These are phyloP conservation scores for Micromonas commoda DNA, from an alignment of 139 green algal genomes.

Conservation along the genomic window DNA sequence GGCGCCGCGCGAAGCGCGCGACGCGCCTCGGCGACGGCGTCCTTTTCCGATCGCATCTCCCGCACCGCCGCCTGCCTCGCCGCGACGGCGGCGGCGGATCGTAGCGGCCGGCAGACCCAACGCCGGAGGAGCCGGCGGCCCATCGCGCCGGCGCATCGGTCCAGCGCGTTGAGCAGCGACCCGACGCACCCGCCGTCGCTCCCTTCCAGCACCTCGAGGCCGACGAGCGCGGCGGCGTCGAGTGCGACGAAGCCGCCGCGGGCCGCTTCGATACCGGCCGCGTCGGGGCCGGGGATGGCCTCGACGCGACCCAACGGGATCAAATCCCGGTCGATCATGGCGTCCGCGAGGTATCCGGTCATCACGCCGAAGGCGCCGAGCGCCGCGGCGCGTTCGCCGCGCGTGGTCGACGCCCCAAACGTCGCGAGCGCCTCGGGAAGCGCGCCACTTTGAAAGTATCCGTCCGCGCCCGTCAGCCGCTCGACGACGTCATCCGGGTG, in stretches of 20 bases:
- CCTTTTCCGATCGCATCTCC: neutral
- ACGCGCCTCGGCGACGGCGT: constrained; percentile 49
- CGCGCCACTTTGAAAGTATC: too few relatives aligned
- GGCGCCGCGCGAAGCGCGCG: constrained; percentile 46
- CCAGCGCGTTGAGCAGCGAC: constrained; percentile 74
- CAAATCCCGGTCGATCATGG: constrained; percentile 67
- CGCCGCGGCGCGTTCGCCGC: neutral
- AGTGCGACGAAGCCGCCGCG: constrained; percentile 38
- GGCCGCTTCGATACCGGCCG: neutral
- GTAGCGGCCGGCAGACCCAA: constrained; percentile 84
- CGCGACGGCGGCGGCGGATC: constrained; percentile 54
- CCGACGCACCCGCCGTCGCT: constrained; percentile 60
- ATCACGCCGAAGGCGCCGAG: neutral
- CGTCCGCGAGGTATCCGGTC: constrained; percentile 49
- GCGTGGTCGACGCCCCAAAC: neutral
- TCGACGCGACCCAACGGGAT: constrained; percentile 57
- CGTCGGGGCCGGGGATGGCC: constrained; percentile 44
- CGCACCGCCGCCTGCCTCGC: constrained; percentile 42
- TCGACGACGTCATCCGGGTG: too few relatives aligned
- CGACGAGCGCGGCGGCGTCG: constrained; percentile 87
- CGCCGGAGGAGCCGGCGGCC: constrained; percentile 73
- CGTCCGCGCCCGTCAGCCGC: neutral
- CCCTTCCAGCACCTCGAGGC: constrained; percentile 92
- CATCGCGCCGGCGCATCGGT: constrained; percentile 77
- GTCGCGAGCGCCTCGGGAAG: neutral